A percentile compares a stretch with the other conserved stretches of the same genome.
phyloP scores from a whole-genome alignment of 148 eudicot species.

The Chenopodium album region DNA sequence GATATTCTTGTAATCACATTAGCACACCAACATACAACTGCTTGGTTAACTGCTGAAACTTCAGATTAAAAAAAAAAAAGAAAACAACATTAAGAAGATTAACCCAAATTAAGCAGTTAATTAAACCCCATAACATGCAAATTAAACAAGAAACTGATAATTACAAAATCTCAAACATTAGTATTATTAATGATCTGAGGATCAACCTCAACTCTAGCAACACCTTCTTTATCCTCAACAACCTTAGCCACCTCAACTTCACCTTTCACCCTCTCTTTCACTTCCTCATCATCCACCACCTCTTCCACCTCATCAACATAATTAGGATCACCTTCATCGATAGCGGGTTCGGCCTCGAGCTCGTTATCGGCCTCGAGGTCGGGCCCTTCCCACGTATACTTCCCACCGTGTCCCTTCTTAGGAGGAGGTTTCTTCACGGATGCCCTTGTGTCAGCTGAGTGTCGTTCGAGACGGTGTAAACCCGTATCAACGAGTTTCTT shows the following conservation, averaged over 20 bases:
- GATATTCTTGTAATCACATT: no score
- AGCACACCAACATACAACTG: no score
- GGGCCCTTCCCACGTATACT: slow-evolving; percentile 94
- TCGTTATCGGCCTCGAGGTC: slow-evolving; percentile 36
- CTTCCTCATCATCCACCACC: slow-evolving; percentile 26
- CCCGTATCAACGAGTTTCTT: slow-evolving; percentile 67
- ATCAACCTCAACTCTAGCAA: slow-evolving; percentile 68
- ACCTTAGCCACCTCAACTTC: slow-evolving; percentile 53
- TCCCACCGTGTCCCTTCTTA: slow-evolving; percentile 82
- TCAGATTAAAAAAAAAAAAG: no score
- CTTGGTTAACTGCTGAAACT: no score
- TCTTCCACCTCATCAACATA: slow-evolving; percentile 57
- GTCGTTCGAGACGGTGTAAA: slow-evolving; percentile 58
- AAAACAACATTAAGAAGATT: no score
- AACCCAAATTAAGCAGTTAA: background rate
- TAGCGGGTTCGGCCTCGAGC: slow-evolving; percentile 39
- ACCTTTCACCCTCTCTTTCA: slow-evolving; percentile 36
- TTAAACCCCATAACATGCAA: background rate
- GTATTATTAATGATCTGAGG: slow-evolving; percentile 30
- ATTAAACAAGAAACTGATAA: background rate
- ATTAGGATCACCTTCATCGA: slow-evolving; percentile 76
- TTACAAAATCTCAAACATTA: background rate
- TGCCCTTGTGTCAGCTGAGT: slow-evolving; percentile 42
- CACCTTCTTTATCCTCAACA: slow-evolving; percentile 53
- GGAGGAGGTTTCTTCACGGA: slow-evolving; percentile 51